A percentile compares a stretch with the other conserved stretches of the same genome.
Conservation (phyloP, 2,329 filamentous ascomycete genomes). For the Monosporascus sp. region DNA sequence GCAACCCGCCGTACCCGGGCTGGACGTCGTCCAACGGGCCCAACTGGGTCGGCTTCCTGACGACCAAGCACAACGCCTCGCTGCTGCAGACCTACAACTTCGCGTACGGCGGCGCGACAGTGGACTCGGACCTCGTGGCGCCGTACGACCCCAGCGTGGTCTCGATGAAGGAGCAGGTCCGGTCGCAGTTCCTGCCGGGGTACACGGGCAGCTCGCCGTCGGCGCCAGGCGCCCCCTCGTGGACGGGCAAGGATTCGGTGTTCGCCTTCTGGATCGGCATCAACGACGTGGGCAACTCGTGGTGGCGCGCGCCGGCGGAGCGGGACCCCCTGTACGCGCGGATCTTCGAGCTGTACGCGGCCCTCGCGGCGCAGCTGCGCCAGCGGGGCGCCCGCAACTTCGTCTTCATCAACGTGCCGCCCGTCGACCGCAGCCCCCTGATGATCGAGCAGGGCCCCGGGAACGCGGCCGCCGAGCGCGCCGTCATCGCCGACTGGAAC, state of each 20-base stretch:
- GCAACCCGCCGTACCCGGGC: constrained; percentile 53
- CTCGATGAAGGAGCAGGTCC: constrained; percentile 45
- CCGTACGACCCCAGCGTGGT: constrained; percentile 43
- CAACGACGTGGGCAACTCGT: constrained; percentile 50
- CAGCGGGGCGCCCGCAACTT: constrained; percentile 51
- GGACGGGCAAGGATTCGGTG: constrained; percentile 32
- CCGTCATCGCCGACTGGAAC: constrained; percentile 49
- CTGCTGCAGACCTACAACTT: constrained; percentile 46
- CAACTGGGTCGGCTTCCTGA: constrained; percentile 48
- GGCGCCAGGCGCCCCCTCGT: constrained; percentile 31
- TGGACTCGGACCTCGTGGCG: constrained; percentile 44
- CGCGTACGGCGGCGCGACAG: constrained; percentile 48
- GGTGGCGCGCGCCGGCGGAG: constrained; percentile 24
- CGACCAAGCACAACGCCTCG: constrained; percentile 40
- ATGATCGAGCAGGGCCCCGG: constrained; percentile 33
- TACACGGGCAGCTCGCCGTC: constrained; percentile 28
- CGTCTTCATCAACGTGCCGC: constrained; percentile 53
- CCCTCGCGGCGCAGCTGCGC: constrained; percentile 41
- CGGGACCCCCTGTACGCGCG: constrained; percentile 28
- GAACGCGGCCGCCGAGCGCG: constrained; percentile 30
- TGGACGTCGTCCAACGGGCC: constrained; percentile 43
- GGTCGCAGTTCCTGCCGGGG: constrained; percentile 33
- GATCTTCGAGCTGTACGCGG: constrained; percentile 39
- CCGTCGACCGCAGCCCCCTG: constrained; percentile 48
- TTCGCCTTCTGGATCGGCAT: constrained; percentile 50